A percentile compares a stretch with the other conserved stretches of the same genome.
Evolutionary conservation across 2,329 filamentous ascomycete genomes (phyloP).

Genomic region (Nigrograna mackinnonii): DNA sequence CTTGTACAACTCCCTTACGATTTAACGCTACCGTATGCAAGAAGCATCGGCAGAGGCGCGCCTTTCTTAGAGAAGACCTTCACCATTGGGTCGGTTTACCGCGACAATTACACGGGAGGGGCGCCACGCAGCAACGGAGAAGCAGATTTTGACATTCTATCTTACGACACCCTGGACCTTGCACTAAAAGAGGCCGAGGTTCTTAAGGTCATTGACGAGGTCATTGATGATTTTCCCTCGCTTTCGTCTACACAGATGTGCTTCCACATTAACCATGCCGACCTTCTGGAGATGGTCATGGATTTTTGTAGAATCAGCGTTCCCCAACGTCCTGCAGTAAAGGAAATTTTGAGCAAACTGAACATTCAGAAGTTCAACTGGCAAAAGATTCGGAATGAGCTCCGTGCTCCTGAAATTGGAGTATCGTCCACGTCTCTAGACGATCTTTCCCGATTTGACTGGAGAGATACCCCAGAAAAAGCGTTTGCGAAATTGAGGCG

Average conservation of each 20-base stretch:
- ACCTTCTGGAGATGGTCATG: constrained; percentile 84
- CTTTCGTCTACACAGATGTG: constrained; percentile 75
- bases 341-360: constrained; percentile 83
- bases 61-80: constrained; percentile 75
- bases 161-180: constrained; percentile 76
- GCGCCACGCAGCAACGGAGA: constrained; percentile 84
- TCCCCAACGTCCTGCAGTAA: constrained; percentile 70
- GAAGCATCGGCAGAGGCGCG: constrained; percentile 74
- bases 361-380: constrained; percentile 82
- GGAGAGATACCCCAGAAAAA: constrained; percentile 75
- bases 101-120: constrained; percentile 76
- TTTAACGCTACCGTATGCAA: constrained; percentile 84
- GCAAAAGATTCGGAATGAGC: constrained; percentile 79
- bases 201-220: constrained; percentile 92
- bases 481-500: constrained; percentile 66
- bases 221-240: constrained; percentile 78
- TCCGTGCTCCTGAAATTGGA: constrained; percentile 79
- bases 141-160: constrained; percentile 96
- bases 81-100: constrained; percentile 85
- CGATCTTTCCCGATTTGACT: constrained; percentile 89
- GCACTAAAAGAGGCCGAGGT: constrained; percentile 91
- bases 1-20: constrained; percentile 94
- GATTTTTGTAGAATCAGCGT: constrained; percentile 81
- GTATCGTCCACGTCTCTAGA: constrained; percentile 89
- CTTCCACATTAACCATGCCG: constrained; percentile 87